Base-by-base conservation (phyloP, 2,329 filamentous ascomycete genomes). In the Aspergillus pseudoglaucus region DNA sequence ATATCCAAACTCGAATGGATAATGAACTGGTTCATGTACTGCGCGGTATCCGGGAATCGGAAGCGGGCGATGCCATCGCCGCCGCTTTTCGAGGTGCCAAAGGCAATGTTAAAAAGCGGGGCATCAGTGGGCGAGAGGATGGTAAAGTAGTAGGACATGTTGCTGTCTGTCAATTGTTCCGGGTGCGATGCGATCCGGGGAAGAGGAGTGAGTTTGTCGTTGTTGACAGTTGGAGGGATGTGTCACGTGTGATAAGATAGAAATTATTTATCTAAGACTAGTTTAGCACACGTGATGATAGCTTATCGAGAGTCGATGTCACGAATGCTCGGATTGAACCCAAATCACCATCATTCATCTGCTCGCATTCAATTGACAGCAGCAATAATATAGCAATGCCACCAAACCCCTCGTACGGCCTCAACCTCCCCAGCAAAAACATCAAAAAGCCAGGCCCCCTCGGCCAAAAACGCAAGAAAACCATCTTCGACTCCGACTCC, bases 131-230 rank as follows among this genome's bases (percentile, higher is more conserved):
- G 94, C 64, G 90, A 93, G 68, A 98, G 83, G 59, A 98, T 95
- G 65, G 88, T 88, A 73, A 98, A 97, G 76, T 96, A 96, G 79
- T 97, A 98, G 51, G 90, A 96, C 93, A 97, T 97, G 55, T 59
- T 76, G 59, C 39, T 37, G 25, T 30, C 25, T 30, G 10, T 12
- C 9, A 30, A 30, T 30, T 12, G 10, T 30, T 30, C 25, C 4
- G 25, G 9, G 25, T 30, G 25, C 9, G 25, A 27, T 27, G 25
- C 25, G 25, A 30, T 30, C 4, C 7, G 25, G 10, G 23, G 25
- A 30, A 30, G 25, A 30, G 10, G 25, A 30, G 25, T 10, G 9
- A 27, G 25, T 30, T 30, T 5, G 25, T 30, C 25, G 25, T 30
- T 30, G 25, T 30, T 30, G 25, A 30, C 25, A 30, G 25, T 30